Evolutionary conservation across 2,329 filamentous ascomycete species (phyloP).

Genomic region (Tolypocladium ovalisporum): DNA sequence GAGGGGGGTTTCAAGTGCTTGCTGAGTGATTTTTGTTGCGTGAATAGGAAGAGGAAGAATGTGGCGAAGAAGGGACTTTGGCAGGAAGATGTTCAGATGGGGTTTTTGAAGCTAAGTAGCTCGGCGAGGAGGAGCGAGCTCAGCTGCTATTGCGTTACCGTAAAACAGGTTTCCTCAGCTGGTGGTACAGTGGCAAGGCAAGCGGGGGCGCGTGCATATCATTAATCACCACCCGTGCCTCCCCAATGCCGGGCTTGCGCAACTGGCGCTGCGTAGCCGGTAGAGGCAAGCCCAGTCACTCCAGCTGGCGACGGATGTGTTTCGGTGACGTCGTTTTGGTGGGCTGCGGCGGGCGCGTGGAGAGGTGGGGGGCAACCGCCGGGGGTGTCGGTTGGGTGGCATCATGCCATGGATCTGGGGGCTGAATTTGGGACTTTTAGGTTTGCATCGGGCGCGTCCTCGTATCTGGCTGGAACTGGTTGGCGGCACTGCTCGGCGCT

Average conservation of each 20-base stretch:
- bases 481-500: too few species aligned
- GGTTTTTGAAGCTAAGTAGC: too few species aligned
- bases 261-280: neutral
- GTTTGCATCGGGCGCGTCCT: too few species aligned
- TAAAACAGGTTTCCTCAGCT: too few species aligned
- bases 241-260: neutral
- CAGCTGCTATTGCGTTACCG: neutral
- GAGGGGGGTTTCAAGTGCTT: neutral
- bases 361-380: too few species aligned
- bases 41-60: neutral
- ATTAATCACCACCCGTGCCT: neutral
- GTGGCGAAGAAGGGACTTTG: neutral
- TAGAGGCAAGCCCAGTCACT: neutral
- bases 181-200: too few species aligned
- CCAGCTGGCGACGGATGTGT: neutral
- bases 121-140: neutral
- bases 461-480: too few species aligned
- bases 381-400: too few species aligned
- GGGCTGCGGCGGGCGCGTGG: neutral
- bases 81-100: too few species aligned
- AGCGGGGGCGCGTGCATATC: neutral
- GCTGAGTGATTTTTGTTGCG: too few species aligned
- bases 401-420: too few species aligned
- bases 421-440: too few species aligned
- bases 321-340: neutral